Evolutionary conservation across 352 stramenopile species (phyloP).

Genomic region (Phytophthora hybrid): DNA sequence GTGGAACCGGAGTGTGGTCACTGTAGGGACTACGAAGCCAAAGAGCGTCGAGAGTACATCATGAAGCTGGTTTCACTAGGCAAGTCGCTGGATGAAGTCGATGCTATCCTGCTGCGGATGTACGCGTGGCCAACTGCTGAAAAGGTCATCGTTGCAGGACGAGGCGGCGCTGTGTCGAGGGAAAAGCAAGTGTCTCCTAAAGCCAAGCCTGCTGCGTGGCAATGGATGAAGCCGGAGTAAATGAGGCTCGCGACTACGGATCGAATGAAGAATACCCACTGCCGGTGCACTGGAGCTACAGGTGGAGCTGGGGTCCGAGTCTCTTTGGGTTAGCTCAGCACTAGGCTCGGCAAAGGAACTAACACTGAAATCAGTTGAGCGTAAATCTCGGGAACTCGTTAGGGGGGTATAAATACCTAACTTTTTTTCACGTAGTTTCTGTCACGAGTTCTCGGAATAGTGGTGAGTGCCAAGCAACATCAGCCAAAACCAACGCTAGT

Average conservation of each 20-base stretch:
- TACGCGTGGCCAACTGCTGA: conserved; percentile 21
- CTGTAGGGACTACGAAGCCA: conserved; percentile 18
- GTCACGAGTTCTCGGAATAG: background rate
- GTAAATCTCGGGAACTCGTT: no score
- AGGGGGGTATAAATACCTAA: no score
- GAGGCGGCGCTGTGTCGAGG: background rate
- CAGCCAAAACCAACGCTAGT: background rate
- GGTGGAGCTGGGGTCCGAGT: background rate
- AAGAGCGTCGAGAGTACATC: conserved; percentile 31
- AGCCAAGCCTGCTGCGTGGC: conserved; percentile 3
- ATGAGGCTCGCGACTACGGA: background rate
- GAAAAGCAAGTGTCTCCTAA: background rate
- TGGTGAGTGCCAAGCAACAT: background rate
- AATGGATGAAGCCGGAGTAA: conserved; percentile 26
- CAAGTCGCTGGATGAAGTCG: conserved; percentile 38
- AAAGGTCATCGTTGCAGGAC: background rate
- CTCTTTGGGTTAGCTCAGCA: background rate
- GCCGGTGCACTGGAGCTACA: background rate
- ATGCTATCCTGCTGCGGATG: conserved; percentile 35
- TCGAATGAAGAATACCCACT: background rate
- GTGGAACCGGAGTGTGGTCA: conserved; percentile 4
- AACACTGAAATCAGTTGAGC: background rate
- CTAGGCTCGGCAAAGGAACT: background rate
- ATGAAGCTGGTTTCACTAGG: conserved; percentile 32
- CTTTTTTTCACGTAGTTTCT: background rate